A percentile compares a stretch with the other conserved stretches of the same genome.
Conservation (phyloP, 1,284 basidiomycete genomes). For the Meira nashicola region DNA sequence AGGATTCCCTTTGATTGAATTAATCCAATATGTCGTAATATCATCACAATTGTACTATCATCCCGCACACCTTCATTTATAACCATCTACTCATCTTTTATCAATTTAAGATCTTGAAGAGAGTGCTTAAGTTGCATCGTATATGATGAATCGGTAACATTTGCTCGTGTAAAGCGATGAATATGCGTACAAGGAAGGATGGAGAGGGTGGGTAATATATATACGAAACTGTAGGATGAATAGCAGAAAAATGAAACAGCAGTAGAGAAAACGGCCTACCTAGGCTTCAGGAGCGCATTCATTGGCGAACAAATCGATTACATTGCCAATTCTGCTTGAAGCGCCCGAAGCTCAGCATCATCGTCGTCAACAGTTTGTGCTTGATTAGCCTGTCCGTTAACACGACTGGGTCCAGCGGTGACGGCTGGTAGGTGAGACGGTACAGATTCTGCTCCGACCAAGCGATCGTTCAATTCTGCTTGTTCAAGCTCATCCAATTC, state of each 20-base stretch:
- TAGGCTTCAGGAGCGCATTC: not conserved
- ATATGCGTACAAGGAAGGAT: not conserved
- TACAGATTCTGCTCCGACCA: conserved; percentile 82
- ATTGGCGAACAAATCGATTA: conserved; percentile 9
- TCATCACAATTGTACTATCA: not conserved
- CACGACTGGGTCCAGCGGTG: conserved; percentile 30
- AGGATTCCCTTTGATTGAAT: conserved; percentile 20
- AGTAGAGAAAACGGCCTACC: not conserved
- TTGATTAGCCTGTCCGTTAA: conserved; percentile 48
- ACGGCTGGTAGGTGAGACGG: conserved; percentile 69
- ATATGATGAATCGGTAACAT: too few relatives aligned
- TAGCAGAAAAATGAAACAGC: not conserved
- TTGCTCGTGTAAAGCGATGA: not conserved
- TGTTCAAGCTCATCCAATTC: conserved; percentile 89
- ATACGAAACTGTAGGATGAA: not conserved
- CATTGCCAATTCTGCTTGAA: conserved; percentile 70
- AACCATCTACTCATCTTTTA: not conserved
- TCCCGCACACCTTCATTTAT: not conserved
- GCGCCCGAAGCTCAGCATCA: conserved; percentile 80
- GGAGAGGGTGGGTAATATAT: not conserved
- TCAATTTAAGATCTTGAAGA: too few relatives aligned
- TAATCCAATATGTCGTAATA: not conserved
- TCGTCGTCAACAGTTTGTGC: conserved; percentile 66
- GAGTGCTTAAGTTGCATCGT: too few relatives aligned
- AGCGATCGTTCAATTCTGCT: conserved; percentile 78